phyloP scores from a whole-genome alignment of 345 rosid species.

The Eucalyptus marginata region DNA sequence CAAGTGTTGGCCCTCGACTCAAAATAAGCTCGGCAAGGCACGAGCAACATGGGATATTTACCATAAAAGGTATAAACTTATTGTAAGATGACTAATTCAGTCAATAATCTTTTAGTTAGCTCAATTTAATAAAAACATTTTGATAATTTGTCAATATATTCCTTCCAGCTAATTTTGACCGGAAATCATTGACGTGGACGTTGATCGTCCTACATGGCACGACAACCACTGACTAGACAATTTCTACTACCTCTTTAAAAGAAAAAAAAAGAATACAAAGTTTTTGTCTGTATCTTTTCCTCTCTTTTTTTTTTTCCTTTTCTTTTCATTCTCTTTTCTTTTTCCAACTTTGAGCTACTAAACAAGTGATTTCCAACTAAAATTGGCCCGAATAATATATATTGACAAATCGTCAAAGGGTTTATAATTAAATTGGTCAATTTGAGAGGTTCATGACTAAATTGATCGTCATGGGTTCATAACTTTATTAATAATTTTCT shows the following conservation, averaged over 20 bases:
- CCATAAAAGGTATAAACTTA: fast-evolving
- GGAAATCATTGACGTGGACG: fast-evolving
- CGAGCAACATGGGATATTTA: neutral
- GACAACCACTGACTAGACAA: fast-evolving
- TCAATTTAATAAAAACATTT: neutral
- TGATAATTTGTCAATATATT: neutral
- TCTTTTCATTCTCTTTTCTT: neutral
- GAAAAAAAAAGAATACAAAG: neutral
- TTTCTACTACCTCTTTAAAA: neutral
- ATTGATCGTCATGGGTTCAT: neutral
- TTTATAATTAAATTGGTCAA: neutral
- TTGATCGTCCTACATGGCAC: fast-evolving
- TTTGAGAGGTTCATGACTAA: neutral
- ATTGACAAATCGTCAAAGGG: neutral
- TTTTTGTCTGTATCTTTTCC: neutral
- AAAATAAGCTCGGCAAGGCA: neutral
- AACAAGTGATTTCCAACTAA: neutral
- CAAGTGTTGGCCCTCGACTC: neutral
- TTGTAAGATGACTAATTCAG: fast-evolving
- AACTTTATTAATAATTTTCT: neutral
- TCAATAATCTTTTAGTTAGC: fast-evolving
- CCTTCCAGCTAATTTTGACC: neutral
- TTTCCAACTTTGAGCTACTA: neutral
- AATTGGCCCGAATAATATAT: fast-evolving
- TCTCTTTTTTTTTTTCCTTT: neutral